Evolutionary conservation across 2,329 filamentous ascomycete genomes (phyloP).

Genomic region (Leptoxyphium fumago): DNA sequence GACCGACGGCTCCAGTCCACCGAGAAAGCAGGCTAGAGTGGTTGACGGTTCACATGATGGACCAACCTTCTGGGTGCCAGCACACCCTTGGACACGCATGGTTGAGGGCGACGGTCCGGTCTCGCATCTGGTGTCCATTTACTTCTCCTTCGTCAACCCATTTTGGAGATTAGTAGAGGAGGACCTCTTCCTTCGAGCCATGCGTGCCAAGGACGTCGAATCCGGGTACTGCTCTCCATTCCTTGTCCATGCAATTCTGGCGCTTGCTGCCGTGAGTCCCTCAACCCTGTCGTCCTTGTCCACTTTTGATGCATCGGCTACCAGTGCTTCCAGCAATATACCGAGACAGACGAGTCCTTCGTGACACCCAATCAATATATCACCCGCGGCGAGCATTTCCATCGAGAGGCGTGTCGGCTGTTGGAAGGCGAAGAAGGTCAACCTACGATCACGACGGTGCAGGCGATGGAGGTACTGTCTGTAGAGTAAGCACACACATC

Average conservation of each 20-base stretch:
- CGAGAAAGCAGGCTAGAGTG: not conserved
- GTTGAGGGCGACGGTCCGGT: constrained; percentile 15
- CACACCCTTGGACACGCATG: constrained; percentile 18
- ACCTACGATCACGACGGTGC: not conserved
- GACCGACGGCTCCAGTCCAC: not conserved
- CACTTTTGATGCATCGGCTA: not conserved
- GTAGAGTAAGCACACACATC: not conserved
- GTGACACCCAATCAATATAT: constrained; percentile 1
- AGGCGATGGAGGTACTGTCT: constrained; percentile 1
- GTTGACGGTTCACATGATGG: not conserved
- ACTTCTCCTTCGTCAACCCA: constrained; percentile 8
- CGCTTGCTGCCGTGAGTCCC: constrained; percentile 4
- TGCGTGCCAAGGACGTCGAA: constrained; percentile 16
- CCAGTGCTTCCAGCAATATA: constrained; percentile 2
- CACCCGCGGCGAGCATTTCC: constrained; percentile 4
- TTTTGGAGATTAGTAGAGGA: constrained; percentile 20
- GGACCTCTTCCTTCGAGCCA: constrained; percentile 21
- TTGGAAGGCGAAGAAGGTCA: constrained; percentile 3
- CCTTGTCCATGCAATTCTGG: constrained; percentile 21
- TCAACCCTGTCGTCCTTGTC: not conserved
- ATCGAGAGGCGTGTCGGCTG: constrained; percentile 4
- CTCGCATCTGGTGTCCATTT: constrained; percentile 18
- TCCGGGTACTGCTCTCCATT: constrained; percentile 22
- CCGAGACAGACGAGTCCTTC: constrained; percentile 4
- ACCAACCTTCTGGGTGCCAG: constrained; percentile 11